Base-by-base conservation (phyloP, 257 asterid species). In the Solanum pinnatisectum region DNA sequence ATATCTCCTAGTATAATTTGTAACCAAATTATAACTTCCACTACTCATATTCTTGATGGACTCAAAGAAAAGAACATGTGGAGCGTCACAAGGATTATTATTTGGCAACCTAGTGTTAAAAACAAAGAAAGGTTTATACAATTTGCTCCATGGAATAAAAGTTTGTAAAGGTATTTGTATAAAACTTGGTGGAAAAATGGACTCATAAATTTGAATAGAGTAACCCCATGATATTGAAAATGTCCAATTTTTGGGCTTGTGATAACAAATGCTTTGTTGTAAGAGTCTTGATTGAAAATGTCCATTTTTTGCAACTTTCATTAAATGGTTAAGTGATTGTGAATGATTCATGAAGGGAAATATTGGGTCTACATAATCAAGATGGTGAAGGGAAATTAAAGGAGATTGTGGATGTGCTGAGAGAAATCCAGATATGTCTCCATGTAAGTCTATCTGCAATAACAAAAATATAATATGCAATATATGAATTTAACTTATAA, bases 381-480 rank as follows among this genome's bases (percentile, higher is more conserved):
- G 91, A 85, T 92, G 96, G 89, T 92, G 93, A 60, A 93, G 93
- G 84, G 95, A 90, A 22, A 92, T 15, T 4, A 91, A 35, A 3
- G 91, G 96, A 10, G 92, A 87, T 36, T 90, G 90, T 14, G 95
- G 94, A 46, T 94, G 95, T 4, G 94, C 93, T 23, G 94, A 93
- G 37, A 94, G 60, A 37, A 78, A 88, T 1, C 94, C 92, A 30
- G 92, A 91, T 46, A 92, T 84, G 91, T 92, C 93, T 39, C 88
- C 35, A 52, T 87, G 93, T 5, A 92, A 77, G 86, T 92, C 94
- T 39, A 91, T 87, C 92, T 91, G 89, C 83, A 87, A 36, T 33
- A 27, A 49, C 10, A 60, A 65, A 23, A 1, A 70, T 32, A 70
- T 25, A 65, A 25, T 25, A n/a, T 65, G 35, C 33, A 1, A 65